Evolutionary conservation across 805 yeast species (phyloP).

Genomic region (Tetrapisispora iriomotensis): DNA sequence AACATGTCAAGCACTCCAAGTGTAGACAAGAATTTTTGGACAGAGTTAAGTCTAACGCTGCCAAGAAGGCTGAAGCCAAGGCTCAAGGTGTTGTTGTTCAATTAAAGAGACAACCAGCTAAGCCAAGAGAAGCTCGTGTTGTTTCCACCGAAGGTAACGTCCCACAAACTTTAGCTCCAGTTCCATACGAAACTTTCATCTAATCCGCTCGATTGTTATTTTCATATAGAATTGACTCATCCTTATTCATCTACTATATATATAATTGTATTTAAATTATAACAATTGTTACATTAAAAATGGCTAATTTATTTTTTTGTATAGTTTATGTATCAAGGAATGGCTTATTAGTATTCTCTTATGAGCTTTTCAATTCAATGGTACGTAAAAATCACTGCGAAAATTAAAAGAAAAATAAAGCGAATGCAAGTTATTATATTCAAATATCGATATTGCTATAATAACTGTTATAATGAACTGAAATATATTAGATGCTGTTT

Average conservation of each 20-base stretch:
- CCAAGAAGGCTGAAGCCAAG: constrained; percentile 88
- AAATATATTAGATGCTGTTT: no score
- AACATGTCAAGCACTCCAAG: constrained; percentile 98
- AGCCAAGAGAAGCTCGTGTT: constrained; percentile 89
- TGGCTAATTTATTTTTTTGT: not conserved
- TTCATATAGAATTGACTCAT: constrained; percentile 3
- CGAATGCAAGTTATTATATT: no score
- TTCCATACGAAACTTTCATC: constrained; percentile 99
- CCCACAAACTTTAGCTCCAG: constrained; percentile 98
- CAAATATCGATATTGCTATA: no score
- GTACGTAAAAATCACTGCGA: no score
- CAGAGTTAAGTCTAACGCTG: constrained; percentile 97
- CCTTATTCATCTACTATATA: constrained; percentile 2
- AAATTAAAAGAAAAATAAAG: no score
- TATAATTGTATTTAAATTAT: constrained; percentile 5
- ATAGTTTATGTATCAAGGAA: no score
- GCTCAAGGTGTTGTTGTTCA: constrained; percentile 81
- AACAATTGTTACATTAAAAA: constrained; percentile 4
- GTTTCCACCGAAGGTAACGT: constrained; percentile 72
- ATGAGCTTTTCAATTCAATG: no score
- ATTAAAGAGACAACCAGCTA: constrained; percentile 97
- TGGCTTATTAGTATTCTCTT: no score
- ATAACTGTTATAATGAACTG: no score
- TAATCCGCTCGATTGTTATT: constrained; percentile 35
- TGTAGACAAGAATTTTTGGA: constrained; percentile 98